Evolutionary conservation across 106 monocot species (phyloP).

Genomic region (Posidonia australis): DNA sequence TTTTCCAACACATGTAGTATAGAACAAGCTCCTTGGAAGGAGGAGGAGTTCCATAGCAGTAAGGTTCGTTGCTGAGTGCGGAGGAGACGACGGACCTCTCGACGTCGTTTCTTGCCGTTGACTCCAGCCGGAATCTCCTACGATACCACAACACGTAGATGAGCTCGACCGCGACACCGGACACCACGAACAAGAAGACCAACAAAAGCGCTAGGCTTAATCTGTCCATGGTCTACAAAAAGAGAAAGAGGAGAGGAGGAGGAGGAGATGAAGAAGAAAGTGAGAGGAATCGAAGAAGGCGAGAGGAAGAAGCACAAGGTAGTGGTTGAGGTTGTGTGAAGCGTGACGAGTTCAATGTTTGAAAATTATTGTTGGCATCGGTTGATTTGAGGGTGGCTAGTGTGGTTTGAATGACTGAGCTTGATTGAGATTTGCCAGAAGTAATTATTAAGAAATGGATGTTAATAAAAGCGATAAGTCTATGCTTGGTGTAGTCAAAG

Average conservation of each 20-base stretch:
- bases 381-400: no score
- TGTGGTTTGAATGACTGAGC: no score
- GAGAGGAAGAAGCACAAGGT: neutral
- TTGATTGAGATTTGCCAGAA: no score
- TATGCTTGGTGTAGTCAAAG: no score
- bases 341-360: no score
- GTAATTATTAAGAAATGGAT: no score
- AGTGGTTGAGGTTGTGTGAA: no score
- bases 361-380: no score
- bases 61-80: neutral
- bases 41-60: neutral
- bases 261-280: neutral
- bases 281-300: neutral
- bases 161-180: neutral
- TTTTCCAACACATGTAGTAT: conserved; percentile 7
- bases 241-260: neutral
- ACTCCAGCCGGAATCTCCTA: neutral
- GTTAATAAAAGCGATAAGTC: no score
- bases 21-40: conserved; percentile 16
- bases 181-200: neutral
- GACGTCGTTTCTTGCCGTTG: neutral
- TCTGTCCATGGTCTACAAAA: neutral
- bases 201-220: neutral
- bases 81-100: neutral
- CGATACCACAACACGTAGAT: conserved; percentile 11